phyloP scores from a whole-genome alignment of 306 rosid genomes.

The Glycyrrhiza uralensis region DNA sequence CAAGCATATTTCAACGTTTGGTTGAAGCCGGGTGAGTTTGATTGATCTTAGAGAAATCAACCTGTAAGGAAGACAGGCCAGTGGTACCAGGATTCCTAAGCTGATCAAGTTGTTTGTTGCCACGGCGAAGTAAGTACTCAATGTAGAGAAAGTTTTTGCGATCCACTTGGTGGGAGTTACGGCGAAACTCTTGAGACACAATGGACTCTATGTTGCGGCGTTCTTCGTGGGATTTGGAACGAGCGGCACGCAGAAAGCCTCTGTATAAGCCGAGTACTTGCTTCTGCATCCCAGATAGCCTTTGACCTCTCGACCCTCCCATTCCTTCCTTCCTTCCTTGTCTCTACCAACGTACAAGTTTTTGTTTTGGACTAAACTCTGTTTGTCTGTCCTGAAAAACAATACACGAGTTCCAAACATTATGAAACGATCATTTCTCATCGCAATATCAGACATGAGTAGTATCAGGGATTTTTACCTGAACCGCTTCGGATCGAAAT shows the following conservation, averaged over 20 bases:
- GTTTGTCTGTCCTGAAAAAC: no score
- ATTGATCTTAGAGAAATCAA: slow-evolving; percentile 25
- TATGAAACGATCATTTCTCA: no score
- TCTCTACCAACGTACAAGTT: background rate
- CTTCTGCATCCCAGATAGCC: slow-evolving; percentile 85
- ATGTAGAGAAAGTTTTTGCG: slow-evolving; percentile 68
- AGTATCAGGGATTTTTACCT: no score
- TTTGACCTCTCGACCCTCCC: slow-evolving; percentile 47
- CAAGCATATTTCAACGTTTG: background rate
- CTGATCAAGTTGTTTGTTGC: slow-evolving; percentile 81
- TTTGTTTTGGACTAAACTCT: no score
- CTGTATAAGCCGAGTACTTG: slow-evolving; percentile 80
- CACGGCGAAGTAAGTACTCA: slow-evolving; percentile 78
- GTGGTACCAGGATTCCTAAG: slow-evolving; percentile 59
- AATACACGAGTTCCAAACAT: background rate
- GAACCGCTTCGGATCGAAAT: background rate
- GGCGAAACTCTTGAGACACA: slow-evolving; percentile 63
- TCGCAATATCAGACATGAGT: no score
- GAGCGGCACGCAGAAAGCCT: slow-evolving; percentile 75
- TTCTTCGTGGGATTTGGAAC: slow-evolving; percentile 58
- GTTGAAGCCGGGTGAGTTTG: slow-evolving; percentile 23
- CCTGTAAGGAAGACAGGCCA: slow-evolving; percentile 51
- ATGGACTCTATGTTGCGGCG: slow-evolving; percentile 53
- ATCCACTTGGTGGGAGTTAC: slow-evolving; percentile 60
- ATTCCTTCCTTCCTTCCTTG: slow-evolving; percentile 29